Base-by-base conservation (phyloP, 225 moss, liverwort and hornwort species). In the Straminergon stramineum region DNA sequence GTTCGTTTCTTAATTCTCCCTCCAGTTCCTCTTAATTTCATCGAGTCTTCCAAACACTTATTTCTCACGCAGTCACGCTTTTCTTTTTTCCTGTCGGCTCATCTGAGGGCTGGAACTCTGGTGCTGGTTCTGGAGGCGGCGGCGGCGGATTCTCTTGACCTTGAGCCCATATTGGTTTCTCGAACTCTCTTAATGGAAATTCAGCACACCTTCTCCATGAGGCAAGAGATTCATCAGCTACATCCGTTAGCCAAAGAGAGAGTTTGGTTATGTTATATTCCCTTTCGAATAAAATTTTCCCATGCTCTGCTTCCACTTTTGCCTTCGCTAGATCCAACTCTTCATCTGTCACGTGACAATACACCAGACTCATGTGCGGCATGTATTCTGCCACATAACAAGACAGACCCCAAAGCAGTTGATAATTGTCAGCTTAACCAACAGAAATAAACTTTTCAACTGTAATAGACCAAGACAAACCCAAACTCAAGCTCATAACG, bases 361-460 rank as follows among this genome's bases (percentile, higher is more conserved):
- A 96, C 26, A 99, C 79, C 83, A 99, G 92, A 90, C 99, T 99
- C 92, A 99, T 71, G 75, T 99, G 99, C 73, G 99, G 99, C 92
- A 93, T 95, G 90, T 95, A 99, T 41, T 85, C 96, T 98, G 96
- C 41, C 90, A 89, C 75, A 90, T 22, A 13, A 34, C 39, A 62
- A 61, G n/a, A 35, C 45, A 74, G 56, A 0, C 27, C 30, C 31
- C 9, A 21, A 65, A 61, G 77, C 57, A 77, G 28, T 62, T 28
- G 32, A 67, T 43, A 10, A 70, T 77, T 51, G 57, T 89, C 86
- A 73, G 74, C 69, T 69, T 55, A 37, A 70, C 62, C 17, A 86
- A 45, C 82, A 86, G 58, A 81, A 84, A 48, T 22, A 31, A 82
- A 82, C 37, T 67, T 67, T 55, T 41, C 86, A 77, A 28, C 79